Evolutionary conservation across 2,329 filamentous ascomycete species (phyloP), one percentile per base, ranked within the genome.

Genomic region (Xylariaceae sp.): DNA sequence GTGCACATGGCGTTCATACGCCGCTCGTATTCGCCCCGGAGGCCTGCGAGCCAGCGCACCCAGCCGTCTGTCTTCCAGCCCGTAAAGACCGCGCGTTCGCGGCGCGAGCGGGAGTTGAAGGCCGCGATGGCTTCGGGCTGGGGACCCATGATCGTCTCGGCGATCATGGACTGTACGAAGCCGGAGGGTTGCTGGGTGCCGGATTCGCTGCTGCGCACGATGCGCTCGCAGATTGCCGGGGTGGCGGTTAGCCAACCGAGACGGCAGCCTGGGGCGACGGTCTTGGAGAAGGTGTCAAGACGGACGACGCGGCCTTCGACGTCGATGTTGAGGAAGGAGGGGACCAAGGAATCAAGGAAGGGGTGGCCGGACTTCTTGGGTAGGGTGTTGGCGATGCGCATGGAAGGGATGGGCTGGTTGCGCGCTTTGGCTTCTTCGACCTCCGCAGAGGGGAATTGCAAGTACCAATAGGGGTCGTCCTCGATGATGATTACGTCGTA

Each of bases 401-500:
- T 67, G 61, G 59, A 67, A 51, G 72, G 72, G 56, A 66, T 67
- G 51, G 68, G 74, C 42, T 72, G 65, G 55, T 72, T 72, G 45
- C 79, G 73, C 15, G 80, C 78, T 68, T 80, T 77, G 66, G 82
- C 77, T 70, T 84, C 77, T 52, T 75, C 74, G 30, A 70, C 51
- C 56, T 77, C 82, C 0, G 89, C 87, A 0, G 89, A 89, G 0
- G 91, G 90, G 73, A 85, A 97, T 72, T 97, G 93, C 7, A 97
- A 80, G 73, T 94, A 93, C 90, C 91, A 97, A 77, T 97, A 97
- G 4, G 93, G 93, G 63, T 97, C 92, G 68, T 97, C 93, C 74
- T 97, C 93, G 62, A 95, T 77, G 65, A 97, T 96, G 68, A 97
- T 83, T 63, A 97, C 83, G 73, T 97, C 92, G 75, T 90, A 96